A percentile compares a stretch with the other conserved stretches of the same genome.
These are phyloP conservation scores for Clarireedia homoeocarpa DNA, from an alignment of 2,329 filamentous ascomycete genomes.

Conservation along the genomic window DNA sequence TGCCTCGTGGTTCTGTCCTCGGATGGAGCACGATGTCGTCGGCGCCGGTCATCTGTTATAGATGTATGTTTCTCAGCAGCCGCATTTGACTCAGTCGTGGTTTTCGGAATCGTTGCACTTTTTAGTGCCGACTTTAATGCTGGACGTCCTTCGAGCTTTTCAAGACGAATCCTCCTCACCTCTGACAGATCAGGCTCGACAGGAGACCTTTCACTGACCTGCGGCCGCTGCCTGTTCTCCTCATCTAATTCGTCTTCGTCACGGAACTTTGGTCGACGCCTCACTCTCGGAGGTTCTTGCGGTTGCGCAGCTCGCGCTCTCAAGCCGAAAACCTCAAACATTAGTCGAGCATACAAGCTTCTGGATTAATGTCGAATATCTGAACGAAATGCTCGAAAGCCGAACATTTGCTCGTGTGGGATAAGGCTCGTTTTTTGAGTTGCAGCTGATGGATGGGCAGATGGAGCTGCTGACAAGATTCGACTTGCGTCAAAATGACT, in stretches of 20 bases:
- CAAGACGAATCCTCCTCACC: conserved; percentile 21
- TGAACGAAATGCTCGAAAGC: too few species aligned
- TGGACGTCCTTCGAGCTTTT: conserved; percentile 22
- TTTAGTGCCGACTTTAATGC: conserved; percentile 9
- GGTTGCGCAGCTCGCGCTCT: background rate
- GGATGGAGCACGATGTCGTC: conserved; percentile 10
- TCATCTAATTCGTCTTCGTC: conserved; percentile 23
- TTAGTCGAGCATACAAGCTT: conserved; percentile 1
- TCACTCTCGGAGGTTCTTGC: conserved; percentile 9
- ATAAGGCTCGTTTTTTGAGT: conserved; percentile 10
- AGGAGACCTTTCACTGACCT: conserved; percentile 16
- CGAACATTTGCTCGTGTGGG: conserved; percentile 17
- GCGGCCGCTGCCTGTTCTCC: conserved; percentile 9
- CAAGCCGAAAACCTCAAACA: background rate
- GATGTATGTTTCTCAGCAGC: conserved; percentile 17
- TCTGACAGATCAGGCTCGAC: conserved; percentile 18
- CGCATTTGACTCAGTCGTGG: conserved; percentile 22
- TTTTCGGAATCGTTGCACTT: conserved; percentile 15
- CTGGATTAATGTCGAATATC: background rate
- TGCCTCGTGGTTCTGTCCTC: conserved; percentile 11
- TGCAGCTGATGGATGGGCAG: conserved; percentile 7
- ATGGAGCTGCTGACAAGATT: conserved; percentile 2
- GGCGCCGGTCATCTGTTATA: conserved; percentile 18
- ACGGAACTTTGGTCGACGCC: conserved; percentile 17
- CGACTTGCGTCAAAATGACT: background rate